Evolutionary conservation across 345 rosid species (phyloP), one percentile per base, ranked within the genome.

Genomic region (Hypericum perforatum): DNA sequence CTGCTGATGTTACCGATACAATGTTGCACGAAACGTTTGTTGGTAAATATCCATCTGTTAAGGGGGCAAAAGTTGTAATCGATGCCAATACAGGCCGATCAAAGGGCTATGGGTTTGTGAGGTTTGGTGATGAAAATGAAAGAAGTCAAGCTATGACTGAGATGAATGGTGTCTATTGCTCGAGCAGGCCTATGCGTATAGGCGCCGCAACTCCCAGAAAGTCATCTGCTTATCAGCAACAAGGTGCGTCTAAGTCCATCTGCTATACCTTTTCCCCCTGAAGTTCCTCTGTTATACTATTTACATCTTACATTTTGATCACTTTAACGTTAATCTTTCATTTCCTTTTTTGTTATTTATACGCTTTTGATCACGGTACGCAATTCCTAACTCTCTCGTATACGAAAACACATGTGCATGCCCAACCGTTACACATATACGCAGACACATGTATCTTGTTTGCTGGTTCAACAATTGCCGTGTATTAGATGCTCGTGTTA

Each of bases 81-180:
- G 98, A 92, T 80, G 90, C 75, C 49, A 85, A 70, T 63, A 91
- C 98, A 13, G 94, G 98, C n/a, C 90, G 90, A 60, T 85, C 98
- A 45, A 92, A 85, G 58, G 96, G 98, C 39, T 92, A 88, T 40
- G 98, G 98, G 22, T 92, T 92, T 75, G 98, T 92, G 75, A 82
- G 98, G 75, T 92, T 91, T 69, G 95, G 90, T 43, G 96, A 92
- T 60, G 95, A 85, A 53, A 67, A 39, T 53, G 98, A 92, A 60
- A 80, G 85, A 64, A 68, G 80, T 36, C 75, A 79, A 59, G 96
- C 96, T 39, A 87, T 91, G 98, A 66, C 76, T 11, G 96, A 92
- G 72, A 92, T 92, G 98, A 78, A 88, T 67, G 95, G 98, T 52
- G 78, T 77, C 8, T 78, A 81, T 64, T 92, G 95, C 72, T 87